phyloP scores from a whole-genome alignment of 179 eudicot species.

The Corrigiola litoralis region DNA sequence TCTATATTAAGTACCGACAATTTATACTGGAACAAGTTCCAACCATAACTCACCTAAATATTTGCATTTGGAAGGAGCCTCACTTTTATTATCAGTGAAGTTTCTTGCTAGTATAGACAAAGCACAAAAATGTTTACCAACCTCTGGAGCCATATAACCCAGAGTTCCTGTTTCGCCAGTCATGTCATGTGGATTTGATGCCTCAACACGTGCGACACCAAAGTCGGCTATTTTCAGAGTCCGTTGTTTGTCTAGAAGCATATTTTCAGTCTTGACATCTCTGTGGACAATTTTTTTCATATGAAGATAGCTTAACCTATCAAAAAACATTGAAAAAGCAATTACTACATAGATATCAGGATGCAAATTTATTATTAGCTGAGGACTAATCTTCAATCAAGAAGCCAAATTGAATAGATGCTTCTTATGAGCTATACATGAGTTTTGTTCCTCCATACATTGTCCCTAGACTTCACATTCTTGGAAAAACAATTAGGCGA shows the following conservation, averaged over 20 bases:
- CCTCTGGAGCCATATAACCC: constrained; percentile 46
- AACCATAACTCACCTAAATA: background rate
- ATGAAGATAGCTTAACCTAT: constrained; percentile 37
- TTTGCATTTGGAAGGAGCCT: background rate
- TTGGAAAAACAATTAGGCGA: constrained; percentile 1
- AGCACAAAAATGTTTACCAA: constrained; percentile 8
- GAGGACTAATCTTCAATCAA: background rate
- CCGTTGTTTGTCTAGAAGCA: constrained; percentile 38
- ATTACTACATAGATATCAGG: background rate
- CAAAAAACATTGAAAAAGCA: background rate
- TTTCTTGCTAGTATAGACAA: background rate
- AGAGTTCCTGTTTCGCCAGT: constrained; percentile 44
- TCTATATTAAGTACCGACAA: too few species aligned
- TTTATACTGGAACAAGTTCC: too few species aligned
- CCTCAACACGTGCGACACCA: constrained; percentile 44
- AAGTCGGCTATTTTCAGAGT: constrained; percentile 38
- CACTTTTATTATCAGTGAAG: background rate
- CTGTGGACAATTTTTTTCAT: constrained; percentile 36
- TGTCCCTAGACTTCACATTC: background rate
- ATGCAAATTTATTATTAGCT: background rate
- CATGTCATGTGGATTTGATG: constrained; percentile 44
- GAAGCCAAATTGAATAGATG: background rate
- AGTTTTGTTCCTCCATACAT: background rate
- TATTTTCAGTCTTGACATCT: constrained; percentile 41
- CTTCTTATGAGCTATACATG: background rate